Evolutionary conservation across 1,284 basidiomycete genomes (phyloP), one percentile per base, ranked within the genome.

Genomic region (Limonomyces culmigenus): DNA sequence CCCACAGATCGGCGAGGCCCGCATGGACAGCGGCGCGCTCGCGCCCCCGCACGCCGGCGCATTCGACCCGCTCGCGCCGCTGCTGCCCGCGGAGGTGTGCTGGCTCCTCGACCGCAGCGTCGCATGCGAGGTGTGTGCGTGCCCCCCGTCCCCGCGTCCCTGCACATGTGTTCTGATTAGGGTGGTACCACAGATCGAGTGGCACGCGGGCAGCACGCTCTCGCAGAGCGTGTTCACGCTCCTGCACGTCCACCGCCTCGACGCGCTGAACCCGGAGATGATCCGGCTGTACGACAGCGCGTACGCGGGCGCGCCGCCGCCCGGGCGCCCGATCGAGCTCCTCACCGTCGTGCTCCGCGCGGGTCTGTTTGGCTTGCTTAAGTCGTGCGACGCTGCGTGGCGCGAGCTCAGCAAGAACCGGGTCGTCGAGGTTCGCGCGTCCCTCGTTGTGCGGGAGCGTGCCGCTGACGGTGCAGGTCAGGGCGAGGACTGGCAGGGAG

Each of bases 401-500:
- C 63, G 75, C 41, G 85, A 91, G 48, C 57, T 95, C 11, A 63
- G 65, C 14, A 79, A 74, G 49, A 73, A 75, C 16, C 63, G 71
- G 38, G 63, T 89, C 13, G 60, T 74, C 38, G 88, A 93, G 58
- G 86, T 86, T 44, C 47, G 78, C 67, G 29, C 38, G 33, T 34
- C 41, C 33, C 23, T 27, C 23, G n/a, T 8, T n/a, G 23, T n/a
- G 23, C n/a, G 8, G 8, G 23, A 8, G 39, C 6, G 34, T 41
- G 32, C 32, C 19, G 19, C 14, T 21, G 11, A 37, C 45, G 31
- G 8, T 36, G 41, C 31, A 30, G 17, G 16, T 25, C 21, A 86
- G 80, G 65, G 73, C 37, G 89, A 95, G 62, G 89, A 92, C 49
- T 85, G 78, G 70, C 78, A 84, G 50, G 67, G 75, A 38, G 87